Percentiles rank a stretch among this genome's conserved stretches.
phyloP scores from a whole-genome alignment of 2,329 filamentous ascomycete genomes.

The Bipolaris zeicola region DNA sequence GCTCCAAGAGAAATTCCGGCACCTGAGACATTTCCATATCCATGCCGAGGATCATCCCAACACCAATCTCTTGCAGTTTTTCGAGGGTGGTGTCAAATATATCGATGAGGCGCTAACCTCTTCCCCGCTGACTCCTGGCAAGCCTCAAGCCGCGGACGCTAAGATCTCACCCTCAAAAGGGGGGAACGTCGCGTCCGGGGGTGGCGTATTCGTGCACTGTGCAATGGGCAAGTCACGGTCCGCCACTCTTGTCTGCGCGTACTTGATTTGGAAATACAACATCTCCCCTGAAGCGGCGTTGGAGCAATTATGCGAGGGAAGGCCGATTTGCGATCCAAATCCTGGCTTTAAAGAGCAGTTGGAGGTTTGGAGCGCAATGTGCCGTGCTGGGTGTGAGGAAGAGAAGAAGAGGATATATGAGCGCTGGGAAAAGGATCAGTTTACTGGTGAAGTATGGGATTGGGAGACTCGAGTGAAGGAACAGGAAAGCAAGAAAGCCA shows the following conservation, averaged over 20 bases:
- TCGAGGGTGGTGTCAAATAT: conserved; percentile 27
- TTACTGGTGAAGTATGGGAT: conserved; percentile 45
- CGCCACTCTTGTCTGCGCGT: conserved; percentile 42
- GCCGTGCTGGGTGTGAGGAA: conserved; percentile 25
- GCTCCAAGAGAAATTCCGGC: conserved; percentile 32
- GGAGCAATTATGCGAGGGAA: conserved; percentile 39
- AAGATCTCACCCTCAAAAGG: not conserved
- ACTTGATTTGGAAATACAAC: conserved; percentile 39
- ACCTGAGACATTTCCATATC: conserved; percentile 40
- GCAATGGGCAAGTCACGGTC: conserved; percentile 45
- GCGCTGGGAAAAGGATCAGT: conserved; percentile 41
- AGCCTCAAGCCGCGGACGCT: not conserved
- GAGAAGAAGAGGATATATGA: conserved; percentile 36
- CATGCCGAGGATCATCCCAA: conserved; percentile 43
- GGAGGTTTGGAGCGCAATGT: conserved; percentile 35
- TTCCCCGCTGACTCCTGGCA: not conserved
- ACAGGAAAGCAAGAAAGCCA: not conserved
- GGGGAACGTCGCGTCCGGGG: conserved; percentile 2
- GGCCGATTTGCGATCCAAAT: conserved; percentile 45
- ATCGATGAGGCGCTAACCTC: conserved; percentile 31
- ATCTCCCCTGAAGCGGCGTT: conserved; percentile 26
- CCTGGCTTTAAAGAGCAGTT: conserved; percentile 44
- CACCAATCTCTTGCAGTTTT: conserved; percentile 35
- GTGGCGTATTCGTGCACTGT: conserved; percentile 43
- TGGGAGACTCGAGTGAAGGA: conserved; percentile 35